Evolutionary conservation across 169 alveolate genomes (phyloP).

Genomic region (Cryptosporidium felis): DNA sequence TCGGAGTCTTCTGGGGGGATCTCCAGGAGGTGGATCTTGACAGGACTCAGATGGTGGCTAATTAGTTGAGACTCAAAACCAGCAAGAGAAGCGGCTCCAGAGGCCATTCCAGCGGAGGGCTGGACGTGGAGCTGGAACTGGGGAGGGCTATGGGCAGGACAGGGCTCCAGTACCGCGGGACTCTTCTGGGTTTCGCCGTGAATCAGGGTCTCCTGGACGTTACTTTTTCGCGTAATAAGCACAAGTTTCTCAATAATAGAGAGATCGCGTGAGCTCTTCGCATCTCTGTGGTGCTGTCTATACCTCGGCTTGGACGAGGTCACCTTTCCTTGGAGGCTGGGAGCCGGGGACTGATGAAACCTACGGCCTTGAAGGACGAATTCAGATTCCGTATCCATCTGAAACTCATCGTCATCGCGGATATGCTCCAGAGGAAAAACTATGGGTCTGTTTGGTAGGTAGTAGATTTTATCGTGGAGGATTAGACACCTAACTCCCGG

Average conservation of each 20-base stretch:
- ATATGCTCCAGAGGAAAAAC: neutral
- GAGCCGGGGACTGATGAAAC: neutral
- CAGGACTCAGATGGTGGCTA: neutral
- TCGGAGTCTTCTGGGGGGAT: neutral
- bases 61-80: neutral
- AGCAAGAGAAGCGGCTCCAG: neutral
- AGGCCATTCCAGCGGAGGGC: neutral
- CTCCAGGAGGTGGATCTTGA: neutral
- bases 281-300: neutral
- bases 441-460: slow-evolving; percentile 36
- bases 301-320: neutral
- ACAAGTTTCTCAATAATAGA: slow-evolving; percentile 29
- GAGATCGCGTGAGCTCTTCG: neutral
- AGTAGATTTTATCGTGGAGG: slow-evolving; percentile 59
- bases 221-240: neutral
- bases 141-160: neutral
- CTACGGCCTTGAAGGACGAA: neutral
- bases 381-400: neutral
- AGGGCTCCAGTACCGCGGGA: neutral
- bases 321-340: neutral
- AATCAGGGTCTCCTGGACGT: neutral
- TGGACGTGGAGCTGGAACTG: neutral
- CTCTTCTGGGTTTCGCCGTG: neutral
- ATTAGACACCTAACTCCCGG: slow-evolving; percentile 71
- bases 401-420: neutral